Evolutionary conservation across 108 stramenopile genomes (phyloP).

Genomic region (Cyclotella atomus): DNA sequence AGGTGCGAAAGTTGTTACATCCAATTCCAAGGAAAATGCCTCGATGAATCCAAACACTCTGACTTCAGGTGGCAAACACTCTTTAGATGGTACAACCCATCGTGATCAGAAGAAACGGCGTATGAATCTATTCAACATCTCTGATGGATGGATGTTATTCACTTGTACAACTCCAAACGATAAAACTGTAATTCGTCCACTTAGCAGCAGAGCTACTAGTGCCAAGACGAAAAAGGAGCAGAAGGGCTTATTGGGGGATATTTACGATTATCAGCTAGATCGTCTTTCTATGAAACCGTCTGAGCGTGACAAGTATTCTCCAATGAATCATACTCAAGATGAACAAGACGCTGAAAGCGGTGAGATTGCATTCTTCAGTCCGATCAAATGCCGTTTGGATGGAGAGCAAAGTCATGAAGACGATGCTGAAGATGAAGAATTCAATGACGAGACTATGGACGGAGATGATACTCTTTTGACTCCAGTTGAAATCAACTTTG

Average conservation of each 20-base stretch:
- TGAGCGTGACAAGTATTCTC: not conserved
- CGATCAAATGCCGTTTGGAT: not conserved
- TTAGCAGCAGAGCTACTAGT: not conserved
- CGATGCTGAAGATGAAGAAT: too few species aligned
- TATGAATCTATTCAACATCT: not conserved
- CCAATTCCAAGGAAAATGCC: too few species aligned
- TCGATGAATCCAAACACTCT: not conserved
- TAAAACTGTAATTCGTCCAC: not conserved
- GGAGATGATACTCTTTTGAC: not conserved
- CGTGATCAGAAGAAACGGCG: not conserved
- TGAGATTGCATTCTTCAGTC: not conserved
- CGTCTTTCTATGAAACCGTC: conserved; percentile 1
- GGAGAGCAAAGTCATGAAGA: conserved; percentile 1
- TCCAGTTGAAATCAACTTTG: not conserved
- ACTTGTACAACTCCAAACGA: not conserved
- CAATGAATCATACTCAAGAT: not conserved
- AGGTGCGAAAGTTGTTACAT: not conserved
- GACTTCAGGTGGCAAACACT: not conserved
- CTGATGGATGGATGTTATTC: conserved; percentile 1
- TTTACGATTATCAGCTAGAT: conserved; percentile 11
- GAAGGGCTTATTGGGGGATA: not conserved
- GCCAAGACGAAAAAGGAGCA: not conserved
- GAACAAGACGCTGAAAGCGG: not conserved
- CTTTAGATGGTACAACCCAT: not conserved
- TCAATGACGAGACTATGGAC: too few species aligned